Evolutionary conservation across 2,329 filamentous ascomycete species (phyloP).

Genomic region (Fusarium caatingaense): DNA sequence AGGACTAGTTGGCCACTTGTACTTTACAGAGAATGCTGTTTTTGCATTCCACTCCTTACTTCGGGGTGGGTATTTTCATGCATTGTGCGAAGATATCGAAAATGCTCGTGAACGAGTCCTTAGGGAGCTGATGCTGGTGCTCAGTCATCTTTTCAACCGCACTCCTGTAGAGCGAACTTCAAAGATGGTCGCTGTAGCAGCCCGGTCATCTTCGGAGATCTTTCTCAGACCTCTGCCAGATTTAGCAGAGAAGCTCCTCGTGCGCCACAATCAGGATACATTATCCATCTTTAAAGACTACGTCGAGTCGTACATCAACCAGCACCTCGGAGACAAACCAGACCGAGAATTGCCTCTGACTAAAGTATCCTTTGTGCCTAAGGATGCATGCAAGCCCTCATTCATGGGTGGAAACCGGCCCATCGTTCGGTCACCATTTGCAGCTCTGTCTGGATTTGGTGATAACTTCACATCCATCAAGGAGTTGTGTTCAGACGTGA

Average conservation of each 20-base stretch:
- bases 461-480: slow-evolving; percentile 73
- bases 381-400: neutral
- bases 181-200: slow-evolving; percentile 61
- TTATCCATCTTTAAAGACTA: slow-evolving; percentile 75
- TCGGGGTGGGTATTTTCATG: slow-evolving; percentile 74
- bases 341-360: slow-evolving; percentile 72
- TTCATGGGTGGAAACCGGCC: slow-evolving; percentile 44
- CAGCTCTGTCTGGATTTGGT: slow-evolving; percentile 74
- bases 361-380: slow-evolving; percentile 56
- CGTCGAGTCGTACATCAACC: slow-evolving; percentile 74
- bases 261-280: slow-evolving; percentile 72
- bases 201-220: slow-evolving; percentile 71
- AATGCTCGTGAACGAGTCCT: slow-evolving; percentile 62
- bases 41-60: slow-evolving; percentile 83
- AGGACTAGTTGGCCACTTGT: slow-evolving; percentile 76
- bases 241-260: slow-evolving; percentile 66
- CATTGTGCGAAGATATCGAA: slow-evolving; percentile 69
- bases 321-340: slow-evolving; percentile 64
- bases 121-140: slow-evolving; percentile 72
- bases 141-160: slow-evolving; percentile 78
- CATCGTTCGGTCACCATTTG: slow-evolving; percentile 73
- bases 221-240: slow-evolving; percentile 72
- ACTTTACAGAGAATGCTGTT: slow-evolving; percentile 79
- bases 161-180: slow-evolving; percentile 58
- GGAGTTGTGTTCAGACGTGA: slow-evolving; percentile 74